Evolutionary conservation across 2,329 filamentous ascomycete species (phyloP), one percentile per base, ranked within the genome.

Genomic region (Hypomyces perniciosus): DNA sequence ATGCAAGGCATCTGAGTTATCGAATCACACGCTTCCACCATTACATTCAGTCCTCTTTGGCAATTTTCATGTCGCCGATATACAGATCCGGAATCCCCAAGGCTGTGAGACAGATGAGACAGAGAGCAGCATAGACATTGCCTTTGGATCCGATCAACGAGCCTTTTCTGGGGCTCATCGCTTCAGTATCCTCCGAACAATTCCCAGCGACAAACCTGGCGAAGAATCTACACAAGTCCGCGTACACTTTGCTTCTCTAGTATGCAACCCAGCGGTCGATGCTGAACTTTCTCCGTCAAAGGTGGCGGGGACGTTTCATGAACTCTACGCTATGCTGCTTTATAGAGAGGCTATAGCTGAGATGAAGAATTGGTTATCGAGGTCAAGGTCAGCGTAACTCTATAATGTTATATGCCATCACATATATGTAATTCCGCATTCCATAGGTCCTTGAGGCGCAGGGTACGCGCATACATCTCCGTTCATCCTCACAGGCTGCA

Each of bases 91-190:
- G 8, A 20, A 8, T 5, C 30, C 13, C 1, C 8, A 2, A 2
- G 44, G 33, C 1, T 9, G 12, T 7, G 8, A 5, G 26, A 10
- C 27, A n/a, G 3, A 20, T 5, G 12, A 34, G 26, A 52, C 50
- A 1, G 53, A 61, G 8, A 66, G 65, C 31, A 57, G 58, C 30
- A 41, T 66, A 7, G 65, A 68, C 51, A 59, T 66, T 41, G 55
- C 57, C 0, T 68, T 63, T 13, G 64, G 65, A 1, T 61, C 56
- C 10, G 59, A 65, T 20, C 37, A 54, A 43, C 43, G 45, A 0
- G 26, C 10, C 0, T 68, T 68, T n/a, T 56, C 58, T 0, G 65
- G 65, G 0, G 60, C 59, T 2, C 65, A 68, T 44, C 56, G 63
- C 2, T 63, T 68, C 27, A 59, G 57, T 6, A 49, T 68, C 4